Evolutionary conservation across 306 rosid species (phyloP).

Genomic region (Mucuna pruriens): DNA sequence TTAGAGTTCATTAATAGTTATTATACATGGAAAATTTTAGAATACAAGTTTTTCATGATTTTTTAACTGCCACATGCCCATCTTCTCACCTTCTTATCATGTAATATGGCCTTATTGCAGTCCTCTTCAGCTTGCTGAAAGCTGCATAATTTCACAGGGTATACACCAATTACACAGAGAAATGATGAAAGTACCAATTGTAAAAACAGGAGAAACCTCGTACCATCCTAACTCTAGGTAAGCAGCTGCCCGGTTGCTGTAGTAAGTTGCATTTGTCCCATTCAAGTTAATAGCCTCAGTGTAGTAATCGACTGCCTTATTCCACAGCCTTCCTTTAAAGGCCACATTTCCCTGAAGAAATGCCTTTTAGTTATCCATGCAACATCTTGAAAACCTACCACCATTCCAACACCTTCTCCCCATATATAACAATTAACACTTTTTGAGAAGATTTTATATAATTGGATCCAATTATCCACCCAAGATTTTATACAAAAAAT

Average conservation of each 20-base stretch:
- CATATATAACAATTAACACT: neutral
- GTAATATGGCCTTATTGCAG: conserved; percentile 72
- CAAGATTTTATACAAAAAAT: neutral
- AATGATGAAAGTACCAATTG: conserved; percentile 23
- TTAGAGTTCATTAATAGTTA: neutral
- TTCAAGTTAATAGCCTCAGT: conserved; percentile 76
- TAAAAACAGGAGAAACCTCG: conserved; percentile 31
- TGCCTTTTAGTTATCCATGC: conserved; percentile 15
- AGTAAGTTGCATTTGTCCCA: conserved; percentile 64
- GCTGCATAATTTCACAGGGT: conserved; percentile 53
- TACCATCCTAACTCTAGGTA: conserved; percentile 84
- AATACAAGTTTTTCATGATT: conserved; percentile 7
- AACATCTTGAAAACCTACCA: neutral
- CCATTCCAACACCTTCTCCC: neutral
- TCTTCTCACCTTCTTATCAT: conserved; percentile 79
- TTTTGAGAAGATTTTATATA: neutral
- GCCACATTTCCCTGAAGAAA: conserved; percentile 84
- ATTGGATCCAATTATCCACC: neutral
- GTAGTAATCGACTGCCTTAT: conserved; percentile 75
- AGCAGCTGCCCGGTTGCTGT: conserved; percentile 92
- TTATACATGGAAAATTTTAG: neutral
- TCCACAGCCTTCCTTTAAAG: conserved; percentile 77
- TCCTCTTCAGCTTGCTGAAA: conserved; percentile 93
- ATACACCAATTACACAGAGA: conserved; percentile 19
- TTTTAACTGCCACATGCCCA: conserved; percentile 19